Evolutionary conservation across 139 green algal species (phyloP).

Genomic region (Chlamydomonas incerta): DNA sequence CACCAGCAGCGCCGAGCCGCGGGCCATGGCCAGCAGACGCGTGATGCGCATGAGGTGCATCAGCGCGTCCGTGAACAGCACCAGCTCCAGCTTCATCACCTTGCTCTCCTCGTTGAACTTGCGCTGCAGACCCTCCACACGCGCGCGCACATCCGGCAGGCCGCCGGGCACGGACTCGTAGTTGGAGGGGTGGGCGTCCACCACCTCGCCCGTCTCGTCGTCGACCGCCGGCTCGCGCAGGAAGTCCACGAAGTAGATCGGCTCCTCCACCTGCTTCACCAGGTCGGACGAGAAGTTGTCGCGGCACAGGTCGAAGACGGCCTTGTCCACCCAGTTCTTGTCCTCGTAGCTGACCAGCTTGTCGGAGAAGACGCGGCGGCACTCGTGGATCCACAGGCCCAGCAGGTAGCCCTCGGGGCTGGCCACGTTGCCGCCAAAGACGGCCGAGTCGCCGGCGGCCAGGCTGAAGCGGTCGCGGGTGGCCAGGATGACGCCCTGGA

Average conservation of each 20-base stretch:
- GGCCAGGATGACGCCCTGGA: constrained; percentile 92
- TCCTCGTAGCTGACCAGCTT: constrained; percentile 89
- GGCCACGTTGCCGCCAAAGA: constrained; percentile 81
- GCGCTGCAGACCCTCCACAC: constrained; percentile 80
- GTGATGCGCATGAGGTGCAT: constrained; percentile 91
- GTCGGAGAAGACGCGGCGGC: constrained; percentile 91
- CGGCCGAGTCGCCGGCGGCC: neutral
- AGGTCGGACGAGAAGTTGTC: constrained; percentile 76
- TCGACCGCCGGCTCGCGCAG: constrained; percentile 87
- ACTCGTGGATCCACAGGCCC: constrained; percentile 94
- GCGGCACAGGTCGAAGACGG: constrained; percentile 76
- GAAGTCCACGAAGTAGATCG: constrained; percentile 95
- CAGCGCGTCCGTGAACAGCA: constrained; percentile 96
- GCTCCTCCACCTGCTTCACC: constrained; percentile 80
- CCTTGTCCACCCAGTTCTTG: constrained; percentile 87
- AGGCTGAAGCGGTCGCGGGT: constrained; percentile 67
- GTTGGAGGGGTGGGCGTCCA: constrained; percentile 78
- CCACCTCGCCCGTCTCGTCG: constrained; percentile 76
- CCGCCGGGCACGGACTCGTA: constrained; percentile 88
- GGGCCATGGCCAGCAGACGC: constrained; percentile 87
- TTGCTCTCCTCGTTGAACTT: constrained; percentile 89
- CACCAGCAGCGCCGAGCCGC: constrained; percentile 91
- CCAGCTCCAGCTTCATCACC: constrained; percentile 86
- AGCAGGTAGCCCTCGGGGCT: constrained; percentile 89
- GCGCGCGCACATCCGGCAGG: constrained; percentile 73